Evolutionary conservation across 2,329 filamentous ascomycete genomes (phyloP).

Genomic region (Thyridium curvatum): DNA sequence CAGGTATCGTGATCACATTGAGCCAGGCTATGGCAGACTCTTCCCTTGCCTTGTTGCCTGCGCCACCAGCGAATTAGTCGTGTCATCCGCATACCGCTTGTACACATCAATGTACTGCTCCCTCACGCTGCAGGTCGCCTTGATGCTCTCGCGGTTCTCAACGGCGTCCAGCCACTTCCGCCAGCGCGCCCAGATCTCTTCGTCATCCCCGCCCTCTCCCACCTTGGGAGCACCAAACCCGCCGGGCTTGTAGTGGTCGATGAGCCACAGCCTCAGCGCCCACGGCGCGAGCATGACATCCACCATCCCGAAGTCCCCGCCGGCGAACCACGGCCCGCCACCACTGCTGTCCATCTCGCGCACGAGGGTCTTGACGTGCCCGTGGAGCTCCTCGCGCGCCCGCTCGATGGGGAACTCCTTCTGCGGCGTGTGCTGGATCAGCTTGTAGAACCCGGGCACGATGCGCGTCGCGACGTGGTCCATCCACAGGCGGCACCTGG

Average conservation of each 20-base stretch:
- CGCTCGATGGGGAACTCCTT: slow-evolving; percentile 43
- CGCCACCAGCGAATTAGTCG: slow-evolving; percentile 53
- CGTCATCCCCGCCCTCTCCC: slow-evolving; percentile 32
- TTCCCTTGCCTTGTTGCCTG: slow-evolving; percentile 57
- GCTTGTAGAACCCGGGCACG: slow-evolving; percentile 62
- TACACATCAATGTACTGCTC: slow-evolving; percentile 65
- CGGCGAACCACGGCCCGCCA: slow-evolving; percentile 61
- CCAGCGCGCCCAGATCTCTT: slow-evolving; percentile 58
- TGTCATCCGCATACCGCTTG: slow-evolving; percentile 59
- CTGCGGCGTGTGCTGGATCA: slow-evolving; percentile 47
- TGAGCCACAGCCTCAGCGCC: slow-evolving; percentile 65
- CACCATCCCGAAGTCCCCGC: slow-evolving; percentile 55
- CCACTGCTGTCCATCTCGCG: slow-evolving; percentile 49
- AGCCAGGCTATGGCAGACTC: slow-evolving; percentile 50
- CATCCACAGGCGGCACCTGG: slow-evolving; percentile 64
- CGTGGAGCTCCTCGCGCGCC: slow-evolving; percentile 51
- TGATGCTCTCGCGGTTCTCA: slow-evolving; percentile 53
- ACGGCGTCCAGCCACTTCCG: slow-evolving; percentile 57
- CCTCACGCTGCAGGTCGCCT: slow-evolving; percentile 61
- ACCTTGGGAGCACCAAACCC: slow-evolving; percentile 37
- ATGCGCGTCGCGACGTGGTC: slow-evolving; percentile 64
- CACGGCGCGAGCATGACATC: slow-evolving; percentile 69
- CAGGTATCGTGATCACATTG: too few relatives aligned
- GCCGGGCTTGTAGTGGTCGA: slow-evolving; percentile 66
- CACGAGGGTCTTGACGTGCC: slow-evolving; percentile 52